Evolutionary conservation across 192 early-diverging fungal genomes (phyloP), one percentile per base, ranked within the genome.

Genomic region (Coemansia sp.): DNA sequence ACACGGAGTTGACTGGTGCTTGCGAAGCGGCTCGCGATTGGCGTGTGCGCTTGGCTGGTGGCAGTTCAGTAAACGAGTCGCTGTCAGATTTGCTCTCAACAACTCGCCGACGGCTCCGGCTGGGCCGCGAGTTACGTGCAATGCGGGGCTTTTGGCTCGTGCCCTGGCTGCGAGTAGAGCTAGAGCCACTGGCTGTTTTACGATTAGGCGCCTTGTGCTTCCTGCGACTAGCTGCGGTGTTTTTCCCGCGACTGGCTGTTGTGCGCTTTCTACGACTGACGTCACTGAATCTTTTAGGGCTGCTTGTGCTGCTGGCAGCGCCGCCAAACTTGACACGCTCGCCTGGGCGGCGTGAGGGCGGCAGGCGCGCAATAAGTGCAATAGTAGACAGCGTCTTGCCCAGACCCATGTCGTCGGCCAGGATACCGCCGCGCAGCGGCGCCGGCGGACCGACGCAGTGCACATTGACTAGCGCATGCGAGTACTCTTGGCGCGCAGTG

Each of bases 351-450:
- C 65, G 41, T 1, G 57, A 29, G 4, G 66, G 62, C 19, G 66
- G 73, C 3, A 60, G n/a, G 19, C 39, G 60, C 10, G 67, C 51
- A 35, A 73, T 45, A 21, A 82, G 65, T 21, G 79, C 52, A 2
- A 82, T 57, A 3, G 72, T 62, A 22, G 79, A 58, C 69, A 82
- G 50, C 22, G 79, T 82, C 57, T 82, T 82, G 6, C 79, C 79
- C 66, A 82, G 53, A 5, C 79, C 79, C 79, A 82, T 82, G 58
- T 82, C 79, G 48, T 82, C 79, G 9, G 73, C 72, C 53, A 75
- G 54, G 17, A 82, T 72, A 2, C 79, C 79, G 63, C 79, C 79
- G 8, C 71, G 57, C 43, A 76, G 24, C 41, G 79, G 55, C 45
- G 51, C 35, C 7, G 78, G 78, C 62, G 29, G 57, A 6, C 65